Conservation (phyloP, 2,329 filamentous ascomycete species). For the Fusarium mexicanum region DNA sequence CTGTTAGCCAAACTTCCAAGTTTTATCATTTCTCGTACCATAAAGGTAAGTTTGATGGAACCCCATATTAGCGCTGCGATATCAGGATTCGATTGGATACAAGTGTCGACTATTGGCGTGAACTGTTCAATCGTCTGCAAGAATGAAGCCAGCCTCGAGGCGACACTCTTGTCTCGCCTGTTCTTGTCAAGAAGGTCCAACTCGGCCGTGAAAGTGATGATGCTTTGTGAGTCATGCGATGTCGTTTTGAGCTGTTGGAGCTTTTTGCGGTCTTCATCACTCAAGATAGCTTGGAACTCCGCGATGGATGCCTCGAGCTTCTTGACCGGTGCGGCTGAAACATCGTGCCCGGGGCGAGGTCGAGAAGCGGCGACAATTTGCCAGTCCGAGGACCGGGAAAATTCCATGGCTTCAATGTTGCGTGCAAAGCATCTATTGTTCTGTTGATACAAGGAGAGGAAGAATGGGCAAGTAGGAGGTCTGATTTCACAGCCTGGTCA, state of each 20-base stretch:
- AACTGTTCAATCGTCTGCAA: constrained; percentile 28
- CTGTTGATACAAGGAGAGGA: rapidly evolving
- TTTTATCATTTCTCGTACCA: background rate
- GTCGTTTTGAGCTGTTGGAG: constrained; percentile 1
- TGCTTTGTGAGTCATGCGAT: constrained; percentile 18
- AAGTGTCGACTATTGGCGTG: constrained; percentile 16
- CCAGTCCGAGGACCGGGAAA: background rate
- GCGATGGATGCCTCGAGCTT: constrained; percentile 2
- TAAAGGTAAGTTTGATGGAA: background rate
- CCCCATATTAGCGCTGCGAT: constrained; percentile 20
- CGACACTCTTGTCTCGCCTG: constrained; percentile 21
- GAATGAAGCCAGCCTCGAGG: constrained; percentile 9
- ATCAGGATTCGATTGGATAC: constrained; percentile 10
- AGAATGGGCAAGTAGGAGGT: too few species aligned
- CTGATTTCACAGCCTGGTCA: background rate
- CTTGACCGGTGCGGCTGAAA: background rate
- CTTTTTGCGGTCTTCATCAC: constrained; percentile 13
- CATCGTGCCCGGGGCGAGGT: rapidly evolving
- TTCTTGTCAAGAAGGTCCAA: constrained; percentile 6
- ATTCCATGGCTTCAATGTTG: background rate
- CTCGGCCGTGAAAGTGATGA: constrained; percentile 22
- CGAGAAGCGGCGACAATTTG: background rate
- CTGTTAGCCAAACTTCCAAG: too few species aligned
- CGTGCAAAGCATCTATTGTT: rapidly evolving
- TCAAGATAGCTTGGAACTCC: constrained; percentile 13